phyloP scores from a whole-genome alignment of 2,329 filamentous ascomycete species.

The Alternaria dauci region DNA sequence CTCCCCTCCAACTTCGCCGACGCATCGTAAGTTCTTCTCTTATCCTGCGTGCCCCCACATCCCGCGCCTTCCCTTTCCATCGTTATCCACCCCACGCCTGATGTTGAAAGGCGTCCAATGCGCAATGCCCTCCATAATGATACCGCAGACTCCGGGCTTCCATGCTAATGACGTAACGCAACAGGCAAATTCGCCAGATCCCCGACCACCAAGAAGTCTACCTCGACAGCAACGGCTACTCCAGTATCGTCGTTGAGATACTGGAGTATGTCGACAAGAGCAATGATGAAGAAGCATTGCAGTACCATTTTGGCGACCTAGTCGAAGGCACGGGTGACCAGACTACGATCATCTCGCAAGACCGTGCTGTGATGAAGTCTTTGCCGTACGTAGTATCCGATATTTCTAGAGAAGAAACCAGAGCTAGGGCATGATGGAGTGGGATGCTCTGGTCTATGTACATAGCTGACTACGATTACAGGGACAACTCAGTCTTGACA shows the following conservation, averaged over 20 bases:
- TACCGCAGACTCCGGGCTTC: not conserved
- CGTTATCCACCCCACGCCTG: not conserved
- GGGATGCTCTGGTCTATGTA: not conserved
- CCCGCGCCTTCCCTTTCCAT: constrained; percentile 14
- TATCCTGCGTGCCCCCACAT: constrained; percentile 16
- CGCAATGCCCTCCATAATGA: not conserved
- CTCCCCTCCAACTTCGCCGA: constrained; percentile 74
- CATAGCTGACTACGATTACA: constrained; percentile 20
- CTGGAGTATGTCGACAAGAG: constrained; percentile 78
- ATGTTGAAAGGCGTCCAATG: not conserved
- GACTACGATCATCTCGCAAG: constrained; percentile 47
- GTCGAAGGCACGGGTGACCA: constrained; percentile 48
- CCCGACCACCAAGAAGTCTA: constrained; percentile 93
- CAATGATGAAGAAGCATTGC: constrained; percentile 71
- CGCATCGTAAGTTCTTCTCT: constrained; percentile 66
- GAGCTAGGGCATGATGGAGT: not conserved
- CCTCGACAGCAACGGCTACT: constrained; percentile 83
- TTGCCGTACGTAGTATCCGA: constrained; percentile 46
- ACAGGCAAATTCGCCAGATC: constrained; percentile 75
- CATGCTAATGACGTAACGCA: constrained; percentile 6
- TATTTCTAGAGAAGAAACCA: not conserved
- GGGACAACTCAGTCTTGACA: constrained; percentile 68
- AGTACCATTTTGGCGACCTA: constrained; percentile 61
- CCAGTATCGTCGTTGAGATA: constrained; percentile 89
- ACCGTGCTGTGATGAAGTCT: constrained; percentile 40